Conservation (phyloP, 495 filamentous ascomycete species). For the Hyaloscypha bicolor region DNA sequence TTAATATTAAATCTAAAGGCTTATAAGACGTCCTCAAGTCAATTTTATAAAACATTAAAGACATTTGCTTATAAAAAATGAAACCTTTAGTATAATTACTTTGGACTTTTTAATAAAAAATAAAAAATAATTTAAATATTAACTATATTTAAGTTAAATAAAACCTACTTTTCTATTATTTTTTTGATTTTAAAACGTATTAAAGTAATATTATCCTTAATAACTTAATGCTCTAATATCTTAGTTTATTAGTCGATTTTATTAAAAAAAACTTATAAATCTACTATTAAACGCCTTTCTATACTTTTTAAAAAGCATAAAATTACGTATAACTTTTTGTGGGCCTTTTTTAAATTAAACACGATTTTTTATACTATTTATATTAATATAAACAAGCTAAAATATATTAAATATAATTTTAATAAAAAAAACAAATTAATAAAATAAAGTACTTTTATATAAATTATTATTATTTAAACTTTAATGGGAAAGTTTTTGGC, state of each 20-base stretch:
- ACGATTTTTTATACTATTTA: not conserved
- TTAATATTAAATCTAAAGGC: not conserved
- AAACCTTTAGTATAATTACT: not conserved
- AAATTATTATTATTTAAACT: not conserved
- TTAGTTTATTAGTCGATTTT: conserved; percentile 3
- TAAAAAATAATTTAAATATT: too few relatives aligned
- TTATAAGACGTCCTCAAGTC: not conserved
- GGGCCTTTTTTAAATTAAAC: too few relatives aligned
- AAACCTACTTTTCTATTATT: not conserved
- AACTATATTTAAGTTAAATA: not conserved
- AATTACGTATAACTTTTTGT: conserved; percentile 1
- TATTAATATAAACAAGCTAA: not conserved
- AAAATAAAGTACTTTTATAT: conserved; percentile 1
- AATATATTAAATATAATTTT: not conserved
- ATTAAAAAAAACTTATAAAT: not conserved
- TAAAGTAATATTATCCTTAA: not conserved
- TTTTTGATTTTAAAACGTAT: not conserved
- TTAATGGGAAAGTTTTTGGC: too few relatives aligned
- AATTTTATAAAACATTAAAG: not conserved
- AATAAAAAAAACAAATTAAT: not conserved
- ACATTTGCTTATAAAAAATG: not conserved
- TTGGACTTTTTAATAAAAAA: not conserved
- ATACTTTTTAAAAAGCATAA: not conserved
- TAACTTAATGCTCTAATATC: not conserved
- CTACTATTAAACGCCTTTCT: not conserved